Percentiles rank a stretch among this genome's conserved stretches.
These are phyloP conservation scores for Wickerhamomyces kurtzmanii DNA, from an alignment of 805 yeast species.

Conservation along the genomic window DNA sequence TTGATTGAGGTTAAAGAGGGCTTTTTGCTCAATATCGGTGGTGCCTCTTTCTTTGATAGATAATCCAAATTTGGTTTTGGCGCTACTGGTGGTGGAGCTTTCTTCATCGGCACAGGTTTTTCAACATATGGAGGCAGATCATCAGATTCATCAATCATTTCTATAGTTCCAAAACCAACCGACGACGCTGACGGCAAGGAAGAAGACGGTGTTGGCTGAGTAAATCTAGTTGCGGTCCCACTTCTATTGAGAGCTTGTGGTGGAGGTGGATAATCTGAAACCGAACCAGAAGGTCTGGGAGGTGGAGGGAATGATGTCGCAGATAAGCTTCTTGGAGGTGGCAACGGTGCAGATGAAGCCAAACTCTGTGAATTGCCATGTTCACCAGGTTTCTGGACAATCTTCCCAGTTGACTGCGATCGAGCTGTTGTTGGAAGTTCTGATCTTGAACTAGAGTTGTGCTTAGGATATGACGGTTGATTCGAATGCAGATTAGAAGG, in stretches of 20 bases:
- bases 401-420: too few relatives aligned
- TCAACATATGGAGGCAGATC: too few relatives aligned
- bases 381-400: constrained; percentile 13
- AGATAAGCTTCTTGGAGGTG: background rate
- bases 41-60: too few relatives aligned
- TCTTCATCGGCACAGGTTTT: background rate
- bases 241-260: constrained; percentile 17
- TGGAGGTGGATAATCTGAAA: constrained; percentile 20
- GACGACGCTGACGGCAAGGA: constrained; percentile 2
- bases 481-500: constrained; percentile 13
- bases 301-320: background rate
- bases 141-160: too few relatives aligned
- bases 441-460: constrained; percentile 20
- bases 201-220: background rate
- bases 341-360: background rate
- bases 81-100: constrained; percentile 7
- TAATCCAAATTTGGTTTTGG: too few relatives aligned
- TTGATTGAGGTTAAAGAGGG: background rate
- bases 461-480: constrained; percentile 1
- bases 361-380: constrained; percentile 7
- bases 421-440: too few relatives aligned
- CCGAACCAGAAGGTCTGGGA: background rate
- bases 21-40: constrained; percentile 1
- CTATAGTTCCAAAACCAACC: too few relatives aligned
- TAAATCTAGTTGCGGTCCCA: constrained; percentile 1